These are phyloP conservation scores for Dendrocalamus sinicus DNA, from an alignment of 176 grass and related monocot species.

Conservation along the genomic window DNA sequence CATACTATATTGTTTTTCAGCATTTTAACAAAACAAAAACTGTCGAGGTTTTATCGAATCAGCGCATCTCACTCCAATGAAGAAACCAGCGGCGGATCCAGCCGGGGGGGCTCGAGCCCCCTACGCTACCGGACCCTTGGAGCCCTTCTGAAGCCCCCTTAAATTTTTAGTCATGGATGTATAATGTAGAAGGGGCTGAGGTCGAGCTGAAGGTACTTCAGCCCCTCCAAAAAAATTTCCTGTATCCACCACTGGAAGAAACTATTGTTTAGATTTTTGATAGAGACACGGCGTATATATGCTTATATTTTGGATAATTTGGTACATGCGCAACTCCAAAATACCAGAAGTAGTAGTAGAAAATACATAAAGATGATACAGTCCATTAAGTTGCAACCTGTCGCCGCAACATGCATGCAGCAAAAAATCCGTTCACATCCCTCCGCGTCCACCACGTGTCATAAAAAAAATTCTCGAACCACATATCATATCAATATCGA, in stretches of 20 bases:
- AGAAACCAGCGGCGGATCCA: no score
- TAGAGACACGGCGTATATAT: not conserved
- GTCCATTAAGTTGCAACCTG: not conserved
- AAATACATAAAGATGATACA: not conserved
- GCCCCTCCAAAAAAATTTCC: no score
- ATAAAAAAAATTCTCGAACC: not conserved
- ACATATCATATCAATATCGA: not conserved
- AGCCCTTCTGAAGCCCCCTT: no score
- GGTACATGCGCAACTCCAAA: not conserved
- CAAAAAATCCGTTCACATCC: not conserved
- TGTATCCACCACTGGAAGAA: no score
- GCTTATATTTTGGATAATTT: not conserved
- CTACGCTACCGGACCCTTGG: no score
- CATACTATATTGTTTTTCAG: not conserved
- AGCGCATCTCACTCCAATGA: no score
- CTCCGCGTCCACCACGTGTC: not conserved
- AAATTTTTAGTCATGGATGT: no score
- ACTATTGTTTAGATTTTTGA: not conserved
- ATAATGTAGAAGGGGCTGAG: no score
- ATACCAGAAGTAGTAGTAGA: constrained; percentile 5
- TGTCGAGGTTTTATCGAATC: not conserved
- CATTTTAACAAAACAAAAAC: not conserved
- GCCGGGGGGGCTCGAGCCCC: no score
- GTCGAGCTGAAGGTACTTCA: no score
- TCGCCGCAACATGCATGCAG: not conserved